Conservation (phyloP, 2,329 filamentous ascomycete genomes). For the Chaetomium globosum region DNA sequence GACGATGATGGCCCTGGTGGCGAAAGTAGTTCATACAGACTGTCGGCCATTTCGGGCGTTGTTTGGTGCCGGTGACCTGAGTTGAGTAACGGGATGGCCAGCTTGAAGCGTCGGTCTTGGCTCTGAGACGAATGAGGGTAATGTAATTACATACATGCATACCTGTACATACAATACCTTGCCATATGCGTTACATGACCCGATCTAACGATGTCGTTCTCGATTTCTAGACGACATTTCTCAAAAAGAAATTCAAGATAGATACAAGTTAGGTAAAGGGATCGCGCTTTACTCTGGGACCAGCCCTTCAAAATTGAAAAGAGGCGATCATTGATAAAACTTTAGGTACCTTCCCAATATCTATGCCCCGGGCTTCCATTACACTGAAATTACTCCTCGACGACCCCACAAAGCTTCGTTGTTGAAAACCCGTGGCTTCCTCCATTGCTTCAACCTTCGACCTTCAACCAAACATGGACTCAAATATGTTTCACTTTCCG, state of each 20-base stretch:
- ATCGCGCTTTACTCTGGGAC: too few species aligned
- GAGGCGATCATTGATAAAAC: too few species aligned
- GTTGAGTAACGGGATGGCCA: not conserved
- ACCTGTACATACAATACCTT: not conserved
- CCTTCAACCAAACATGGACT: not conserved
- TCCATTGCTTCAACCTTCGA: not conserved
- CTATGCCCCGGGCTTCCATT: too few species aligned
- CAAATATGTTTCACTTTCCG: not conserved
- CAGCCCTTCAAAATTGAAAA: too few species aligned
- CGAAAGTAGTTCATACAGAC: slow-evolving; percentile 71
- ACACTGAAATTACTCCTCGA: too few species aligned
- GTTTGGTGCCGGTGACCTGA: not conserved
- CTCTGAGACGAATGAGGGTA: not conserved
- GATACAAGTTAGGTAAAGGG: too few species aligned
- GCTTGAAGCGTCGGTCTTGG: not conserved
- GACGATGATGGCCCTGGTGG: slow-evolving; percentile 38
- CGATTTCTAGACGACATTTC: too few species aligned
- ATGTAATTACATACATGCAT: not conserved
- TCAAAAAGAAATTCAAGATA: too few species aligned
- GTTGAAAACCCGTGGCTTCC: not conserved
- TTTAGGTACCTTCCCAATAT: too few species aligned
- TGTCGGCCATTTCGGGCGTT: slow-evolving; percentile 62
- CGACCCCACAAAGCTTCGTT: not conserved
- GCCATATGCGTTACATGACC: not conserved
- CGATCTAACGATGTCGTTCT: too few species aligned